These are phyloP conservation scores for Coprinopsis sp. DNA, from an alignment of 768 basidiomycete species.

Conservation along the genomic window DNA sequence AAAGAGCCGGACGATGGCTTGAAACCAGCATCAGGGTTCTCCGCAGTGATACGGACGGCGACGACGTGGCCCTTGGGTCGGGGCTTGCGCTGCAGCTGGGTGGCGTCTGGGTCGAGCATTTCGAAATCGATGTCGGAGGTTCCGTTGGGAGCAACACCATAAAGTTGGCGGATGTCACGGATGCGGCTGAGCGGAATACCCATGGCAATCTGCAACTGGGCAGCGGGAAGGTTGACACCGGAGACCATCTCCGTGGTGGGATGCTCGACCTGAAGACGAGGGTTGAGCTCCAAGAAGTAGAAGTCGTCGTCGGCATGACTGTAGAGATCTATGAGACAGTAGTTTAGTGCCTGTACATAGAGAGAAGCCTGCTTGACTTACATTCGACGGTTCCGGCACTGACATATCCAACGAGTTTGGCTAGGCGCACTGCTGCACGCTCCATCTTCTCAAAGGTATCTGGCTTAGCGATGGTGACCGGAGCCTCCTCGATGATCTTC, in stretches of 20 bases:
- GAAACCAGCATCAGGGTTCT: slow-evolving; percentile 99
- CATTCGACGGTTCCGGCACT: slow-evolving; percentile 99
- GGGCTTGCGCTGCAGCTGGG: slow-evolving; percentile 88
- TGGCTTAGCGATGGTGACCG: slow-evolving; percentile 92
- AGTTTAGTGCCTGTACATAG: slow-evolving; percentile 4
- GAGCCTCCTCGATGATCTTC: slow-evolving; percentile 99
- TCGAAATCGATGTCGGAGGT: slow-evolving; percentile 96
- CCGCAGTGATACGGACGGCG: slow-evolving; percentile 97
- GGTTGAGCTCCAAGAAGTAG: slow-evolving; percentile 98
- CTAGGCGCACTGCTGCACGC: slow-evolving; percentile 97
- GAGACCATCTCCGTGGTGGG: slow-evolving; percentile 99
- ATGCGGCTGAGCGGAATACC: slow-evolving; percentile 95
- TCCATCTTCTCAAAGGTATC: slow-evolving; percentile 97
- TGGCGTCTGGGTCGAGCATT: slow-evolving; percentile 83
- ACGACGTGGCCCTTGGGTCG: slow-evolving; percentile 97
- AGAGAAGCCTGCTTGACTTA: slow-evolving; percentile 31
- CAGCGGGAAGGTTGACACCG: slow-evolving; percentile 95
- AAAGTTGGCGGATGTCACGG: slow-evolving; percentile 90
- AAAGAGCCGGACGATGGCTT: slow-evolving; percentile 97
- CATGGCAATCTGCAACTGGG: slow-evolving; percentile 97
- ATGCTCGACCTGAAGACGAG: slow-evolving; percentile 99
- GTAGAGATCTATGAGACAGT: slow-evolving; percentile 77
- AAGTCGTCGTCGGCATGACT: slow-evolving; percentile 90
- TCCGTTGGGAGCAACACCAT: slow-evolving; percentile 88
- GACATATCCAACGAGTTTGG: slow-evolving; percentile 98